Base-by-base conservation (phyloP, 768 basidiomycete species). In the Arthromyces matolae region DNA sequence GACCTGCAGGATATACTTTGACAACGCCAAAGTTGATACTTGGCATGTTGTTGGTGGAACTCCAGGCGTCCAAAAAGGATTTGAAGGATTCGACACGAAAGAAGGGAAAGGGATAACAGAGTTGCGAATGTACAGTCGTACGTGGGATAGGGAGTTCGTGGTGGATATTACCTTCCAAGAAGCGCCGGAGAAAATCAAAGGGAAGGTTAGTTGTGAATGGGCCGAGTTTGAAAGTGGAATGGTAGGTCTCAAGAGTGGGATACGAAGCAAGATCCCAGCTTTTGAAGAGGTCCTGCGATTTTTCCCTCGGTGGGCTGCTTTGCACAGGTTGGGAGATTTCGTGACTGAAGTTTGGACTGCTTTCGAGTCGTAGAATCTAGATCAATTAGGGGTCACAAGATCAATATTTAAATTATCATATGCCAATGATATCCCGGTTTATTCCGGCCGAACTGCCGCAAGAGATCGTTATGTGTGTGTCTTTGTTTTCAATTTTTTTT, bases 251-350 rank as follows among this genome's bases (percentile, higher is more conserved):
- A 60, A 65, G 8, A 50, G 62, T 31, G 78, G 75, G 14, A 85
- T 83, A 51, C 76, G 78, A 45, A 86, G 83, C 8, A 76, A 70
- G 65, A 85, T 89, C 16, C 86, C 86, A 4, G 85, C 86, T 3
- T 69, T 79, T 37, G 84, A 88, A 59, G 86, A 89, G 59, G 74
- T 78, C 22, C 58, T 86, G 6, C 58, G 63, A 6, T 85, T 83
- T 61, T 61, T 87, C 49, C 87, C 87, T 16, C 66, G 73, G 37
- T 89, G 87, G 86, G 81, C 76, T 8, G 70, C 71, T n/a, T 76
- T 77, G 37, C 77, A 77, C 5, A 86, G 85, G 66, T 53, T 61
- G 44, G 63, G 68, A 3, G 75, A 79, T 50, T 83, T 78, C 1
- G 60, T 87, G 44, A 82, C 86, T 20, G 83, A 85, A 59, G 84